Evolutionary conservation across 805 yeast species (phyloP), one percentile per base, ranked within the genome.

Genomic region (Saccharomycopsis babjevae): DNA sequence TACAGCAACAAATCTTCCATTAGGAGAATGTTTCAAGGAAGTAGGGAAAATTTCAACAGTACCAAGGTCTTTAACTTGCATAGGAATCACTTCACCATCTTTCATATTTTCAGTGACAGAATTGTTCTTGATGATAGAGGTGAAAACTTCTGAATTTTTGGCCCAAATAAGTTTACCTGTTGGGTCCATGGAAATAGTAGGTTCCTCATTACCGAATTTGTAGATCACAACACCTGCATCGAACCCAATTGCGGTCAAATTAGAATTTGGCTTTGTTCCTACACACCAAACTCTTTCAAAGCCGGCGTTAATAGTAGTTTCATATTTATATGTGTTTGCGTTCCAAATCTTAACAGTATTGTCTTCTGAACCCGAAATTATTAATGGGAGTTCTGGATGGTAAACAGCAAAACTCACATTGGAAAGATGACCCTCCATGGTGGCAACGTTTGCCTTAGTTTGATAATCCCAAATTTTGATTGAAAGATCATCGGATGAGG

Each of bases 261-360:
- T 90, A 57, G 89, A 82, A 65, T 83, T 83, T 52, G 75, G 75
- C 50, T 79, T 75, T 55, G 88, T 76, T 42, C 92, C 82, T 59
- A 88, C 83, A 79, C 98, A 92, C 99, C 99, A 94, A 58, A 94
- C 94, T 70, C 99, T 85, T 74, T 94, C 98, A 72, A 93, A 81
- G 57, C 97, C 90, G 71, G 89, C 85, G 74, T 90, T 92, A 64
- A 93, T 77, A 7, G 97, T 85, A 75, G 91, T 91, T 75, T 93
- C 98, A 66, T 93, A 81, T 75, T 89, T 90, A 77, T 93, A 94
- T 40, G 98, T 90, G 71, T 87, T 87, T 25, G 97, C 80, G 72
- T 89, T 93, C 99, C 99, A 94, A 69, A 94, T 81, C 71, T 92
- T 90, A 67, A 94, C 79, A 10, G 97, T 86, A 59, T 96, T 90